Conservation (phyloP, 768 basidiomycete species). For the Podaxis mareebaensis region DNA sequence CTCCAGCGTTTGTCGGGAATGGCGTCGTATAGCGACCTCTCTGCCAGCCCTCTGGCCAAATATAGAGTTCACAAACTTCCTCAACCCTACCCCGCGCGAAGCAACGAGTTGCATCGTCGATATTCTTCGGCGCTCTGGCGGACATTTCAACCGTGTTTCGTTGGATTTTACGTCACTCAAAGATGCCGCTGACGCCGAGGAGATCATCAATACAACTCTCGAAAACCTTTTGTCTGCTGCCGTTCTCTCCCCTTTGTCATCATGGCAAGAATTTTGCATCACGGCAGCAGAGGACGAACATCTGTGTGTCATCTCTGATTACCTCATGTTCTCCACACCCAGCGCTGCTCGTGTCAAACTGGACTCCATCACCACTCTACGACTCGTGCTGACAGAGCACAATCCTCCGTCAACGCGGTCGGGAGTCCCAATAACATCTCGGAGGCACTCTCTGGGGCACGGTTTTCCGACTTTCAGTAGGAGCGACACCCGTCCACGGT, state of each 20-base stretch:
- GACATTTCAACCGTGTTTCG: background rate
- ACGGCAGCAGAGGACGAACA: background rate
- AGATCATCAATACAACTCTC: background rate
- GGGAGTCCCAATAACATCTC: background rate
- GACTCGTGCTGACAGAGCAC: background rate
- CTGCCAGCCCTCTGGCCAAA: background rate
- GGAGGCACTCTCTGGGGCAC: too few species aligned
- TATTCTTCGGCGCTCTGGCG: background rate
- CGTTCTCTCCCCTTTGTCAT: background rate
- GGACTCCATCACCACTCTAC: background rate
- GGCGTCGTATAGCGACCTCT: constrained; percentile 3
- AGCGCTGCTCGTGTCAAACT: background rate
- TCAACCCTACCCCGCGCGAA: background rate
- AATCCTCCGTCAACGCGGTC: background rate
- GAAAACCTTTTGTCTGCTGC: background rate
- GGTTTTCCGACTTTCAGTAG: background rate
- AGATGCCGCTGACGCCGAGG: background rate
- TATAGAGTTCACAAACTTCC: background rate
- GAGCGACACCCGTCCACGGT: background rate
- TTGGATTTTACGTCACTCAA: constrained; percentile 6
- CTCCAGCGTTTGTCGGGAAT: constrained; percentile 8
- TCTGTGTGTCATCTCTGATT: background rate
- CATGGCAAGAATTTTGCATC: constrained; percentile 1
- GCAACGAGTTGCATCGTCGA: background rate
- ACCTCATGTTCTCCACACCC: background rate